Conservation (phyloP, 1,284 basidiomycete genomes). For the Fomes fomentarius region DNA sequence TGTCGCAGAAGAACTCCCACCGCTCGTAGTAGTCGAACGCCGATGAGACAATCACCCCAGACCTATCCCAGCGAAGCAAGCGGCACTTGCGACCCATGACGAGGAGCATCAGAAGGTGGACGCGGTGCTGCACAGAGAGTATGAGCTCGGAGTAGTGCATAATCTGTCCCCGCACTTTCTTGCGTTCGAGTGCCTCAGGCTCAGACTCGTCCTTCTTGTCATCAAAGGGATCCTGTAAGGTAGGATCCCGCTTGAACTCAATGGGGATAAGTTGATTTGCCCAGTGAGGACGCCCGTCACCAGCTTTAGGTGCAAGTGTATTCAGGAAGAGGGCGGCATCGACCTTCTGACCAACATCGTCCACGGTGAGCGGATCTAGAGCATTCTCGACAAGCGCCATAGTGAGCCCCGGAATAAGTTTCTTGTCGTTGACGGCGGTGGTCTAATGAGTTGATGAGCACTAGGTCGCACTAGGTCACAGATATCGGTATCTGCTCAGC, state of each 20-base stretch:
- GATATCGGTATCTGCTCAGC: too few relatives aligned
- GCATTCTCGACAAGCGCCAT: neutral
- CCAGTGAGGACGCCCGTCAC: neutral
- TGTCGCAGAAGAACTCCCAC: neutral
- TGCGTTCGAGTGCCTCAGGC: neutral
- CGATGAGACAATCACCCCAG: neutral
- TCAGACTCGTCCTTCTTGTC: neutral
- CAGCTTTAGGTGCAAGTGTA: neutral
- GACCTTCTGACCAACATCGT: neutral
- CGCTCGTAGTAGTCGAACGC: neutral
- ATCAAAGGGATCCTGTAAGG: neutral
- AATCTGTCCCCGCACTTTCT: neutral
- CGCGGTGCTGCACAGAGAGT: neutral
- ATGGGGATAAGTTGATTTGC: neutral
- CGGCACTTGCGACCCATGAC: neutral
- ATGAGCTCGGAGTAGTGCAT: neutral
- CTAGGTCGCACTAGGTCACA: too few relatives aligned
- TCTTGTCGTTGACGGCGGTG: neutral
- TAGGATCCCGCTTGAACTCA: neutral
- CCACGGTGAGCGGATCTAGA: too few relatives aligned
- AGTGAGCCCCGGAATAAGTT: neutral
- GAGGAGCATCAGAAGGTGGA: slow-evolving; percentile 1
- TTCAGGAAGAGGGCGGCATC: neutral
- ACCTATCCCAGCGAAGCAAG: neutral
- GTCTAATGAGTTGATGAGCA: too few relatives aligned